phyloP scores from a whole-genome alignment of 1,284 basidiomycete species.

The Ceratobasidium sp. region DNA sequence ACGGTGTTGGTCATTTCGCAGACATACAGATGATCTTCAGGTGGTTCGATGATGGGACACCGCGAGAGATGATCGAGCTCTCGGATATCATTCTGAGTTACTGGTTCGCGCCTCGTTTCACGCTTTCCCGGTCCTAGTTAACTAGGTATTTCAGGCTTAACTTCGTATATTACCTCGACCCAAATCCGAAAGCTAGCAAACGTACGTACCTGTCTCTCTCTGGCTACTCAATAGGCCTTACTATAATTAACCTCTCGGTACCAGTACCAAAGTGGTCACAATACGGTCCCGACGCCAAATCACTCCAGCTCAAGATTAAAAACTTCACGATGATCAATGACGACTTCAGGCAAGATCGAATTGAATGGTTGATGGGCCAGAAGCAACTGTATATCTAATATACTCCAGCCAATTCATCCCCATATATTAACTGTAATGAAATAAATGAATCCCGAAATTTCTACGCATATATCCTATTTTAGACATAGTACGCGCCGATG shows the following conservation, averaged over 20 bases:
- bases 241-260: background rate
- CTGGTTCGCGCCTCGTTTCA: slow-evolving; percentile 93
- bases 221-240: background rate
- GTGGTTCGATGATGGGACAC: slow-evolving; percentile 31
- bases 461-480: background rate
- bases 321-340: slow-evolving; percentile 32
- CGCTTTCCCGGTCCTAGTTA: background rate
- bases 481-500: slow-evolving; percentile 45
- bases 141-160: background rate
- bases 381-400: slow-evolving; percentile 31
- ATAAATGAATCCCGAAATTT: background rate
- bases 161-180: slow-evolving; percentile 34
- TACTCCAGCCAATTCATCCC: background rate
- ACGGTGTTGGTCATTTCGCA: slow-evolving; percentile 37
- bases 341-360: slow-evolving; percentile 24
- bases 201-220: background rate
- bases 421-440: background rate
- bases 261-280: slow-evolving; percentile 32
- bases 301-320: slow-evolving; percentile 26
- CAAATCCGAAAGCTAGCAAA: background rate
- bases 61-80: slow-evolving; percentile 72
- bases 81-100: slow-evolving; percentile 86
- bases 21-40: slow-evolving; percentile 42
- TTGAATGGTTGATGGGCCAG: slow-evolving; percentile 35
- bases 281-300: slow-evolving; percentile 16